A percentile compares a stretch with the other conserved stretches of the same genome.
These are phyloP conservation scores for Oidiodendron maius DNA, from an alignment of 495 filamentous ascomycete genomes.

Conservation along the genomic window DNA sequence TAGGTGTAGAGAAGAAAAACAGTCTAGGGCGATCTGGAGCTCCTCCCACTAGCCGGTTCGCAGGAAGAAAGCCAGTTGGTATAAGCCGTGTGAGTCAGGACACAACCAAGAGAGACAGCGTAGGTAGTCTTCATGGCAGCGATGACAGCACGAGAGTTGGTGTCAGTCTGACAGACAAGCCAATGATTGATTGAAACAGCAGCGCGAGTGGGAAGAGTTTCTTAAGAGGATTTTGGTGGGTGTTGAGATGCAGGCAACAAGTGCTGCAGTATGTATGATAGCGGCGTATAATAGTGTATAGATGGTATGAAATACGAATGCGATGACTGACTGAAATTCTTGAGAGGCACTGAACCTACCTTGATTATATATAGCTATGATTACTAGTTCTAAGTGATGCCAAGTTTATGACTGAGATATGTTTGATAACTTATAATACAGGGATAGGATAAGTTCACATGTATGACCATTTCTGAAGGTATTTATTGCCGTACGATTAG, in stretches of 20 bases:
- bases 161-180: slow-evolving; percentile 74
- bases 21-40: slow-evolving; percentile 39
- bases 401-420: too few species aligned
- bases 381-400: too few species aligned
- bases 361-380: too few species aligned
- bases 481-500: too few species aligned
- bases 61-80: slow-evolving; percentile 27
- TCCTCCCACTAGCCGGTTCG: slow-evolving; percentile 18
- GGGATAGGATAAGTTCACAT: too few species aligned
- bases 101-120: slow-evolving; percentile 35
- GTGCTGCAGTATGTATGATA: background rate
- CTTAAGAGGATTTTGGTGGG: background rate
- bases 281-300: too few species aligned
- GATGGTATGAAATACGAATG: too few species aligned
- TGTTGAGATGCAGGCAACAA: background rate
- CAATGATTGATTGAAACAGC: slow-evolving; percentile 83
- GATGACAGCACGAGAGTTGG: slow-evolving; percentile 37
- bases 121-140: slow-evolving; percentile 23
- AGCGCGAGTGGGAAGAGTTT: background rate
- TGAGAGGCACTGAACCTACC: too few species aligned
- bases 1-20: slow-evolving; percentile 38
- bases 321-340: too few species aligned
- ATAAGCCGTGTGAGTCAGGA: slow-evolving; percentile 29
- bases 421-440: too few species aligned
- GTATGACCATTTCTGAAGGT: too few species aligned